Conservation (phyloP, 495 filamentous ascomycete genomes). For the Extremus antarcticus region DNA sequence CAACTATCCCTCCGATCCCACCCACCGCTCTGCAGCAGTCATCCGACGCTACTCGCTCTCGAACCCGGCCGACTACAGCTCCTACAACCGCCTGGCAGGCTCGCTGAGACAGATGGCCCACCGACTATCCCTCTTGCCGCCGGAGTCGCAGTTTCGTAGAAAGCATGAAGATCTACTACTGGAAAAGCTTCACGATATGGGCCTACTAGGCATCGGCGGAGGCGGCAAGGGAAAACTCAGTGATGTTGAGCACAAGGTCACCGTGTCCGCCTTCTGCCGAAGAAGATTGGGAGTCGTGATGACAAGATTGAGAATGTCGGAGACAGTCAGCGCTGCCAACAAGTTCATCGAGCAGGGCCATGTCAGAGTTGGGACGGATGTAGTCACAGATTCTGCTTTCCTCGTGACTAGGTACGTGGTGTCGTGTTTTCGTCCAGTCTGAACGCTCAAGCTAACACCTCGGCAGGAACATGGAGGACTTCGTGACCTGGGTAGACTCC, state of each 20-base stretch:
- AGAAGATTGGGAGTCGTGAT: slow-evolving; percentile 77
- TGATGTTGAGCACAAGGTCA: slow-evolving; percentile 74
- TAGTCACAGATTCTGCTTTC: slow-evolving; percentile 75
- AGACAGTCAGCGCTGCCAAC: slow-evolving; percentile 67
- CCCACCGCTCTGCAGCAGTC: slow-evolving; percentile 71
- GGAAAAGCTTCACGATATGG: slow-evolving; percentile 84
- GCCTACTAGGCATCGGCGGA: slow-evolving; percentile 49
- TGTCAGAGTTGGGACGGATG: slow-evolving; percentile 83
- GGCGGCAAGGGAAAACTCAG: slow-evolving; percentile 53
- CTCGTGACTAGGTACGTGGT: slow-evolving; percentile 48
- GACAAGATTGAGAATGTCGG: slow-evolving; percentile 77
- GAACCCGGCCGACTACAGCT: slow-evolving; percentile 71
- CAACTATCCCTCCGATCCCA: slow-evolving; percentile 78
- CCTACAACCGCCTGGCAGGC: slow-evolving; percentile 82
- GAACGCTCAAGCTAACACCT: slow-evolving; percentile 27
- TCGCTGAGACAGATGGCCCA: slow-evolving; percentile 81
- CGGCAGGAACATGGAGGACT: slow-evolving; percentile 76
- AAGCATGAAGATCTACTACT: slow-evolving; percentile 76
- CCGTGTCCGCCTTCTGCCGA: slow-evolving; percentile 73
- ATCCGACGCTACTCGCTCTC: slow-evolving; percentile 79
- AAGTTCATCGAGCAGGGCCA: slow-evolving; percentile 93
- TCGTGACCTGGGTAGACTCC: slow-evolving; percentile 90
- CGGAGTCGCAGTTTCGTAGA: slow-evolving; percentile 60
- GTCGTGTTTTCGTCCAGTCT: background rate
- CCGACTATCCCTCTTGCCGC: slow-evolving; percentile 63